phyloP scores from a whole-genome alignment of 441 rosid species.

The Rhodomyrtus psidioides region DNA sequence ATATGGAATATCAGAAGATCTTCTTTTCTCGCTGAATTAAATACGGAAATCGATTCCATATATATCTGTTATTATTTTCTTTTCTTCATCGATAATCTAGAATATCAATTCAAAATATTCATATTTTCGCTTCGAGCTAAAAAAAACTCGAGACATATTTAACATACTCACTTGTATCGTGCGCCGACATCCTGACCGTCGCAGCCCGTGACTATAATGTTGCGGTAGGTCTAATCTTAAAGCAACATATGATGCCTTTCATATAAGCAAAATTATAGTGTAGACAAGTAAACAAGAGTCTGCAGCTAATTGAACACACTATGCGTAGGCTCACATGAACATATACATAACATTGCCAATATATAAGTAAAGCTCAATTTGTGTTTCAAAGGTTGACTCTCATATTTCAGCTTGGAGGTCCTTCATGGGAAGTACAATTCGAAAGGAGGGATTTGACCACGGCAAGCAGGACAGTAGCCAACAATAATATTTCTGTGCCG shows the following conservation, averaged over 20 bases:
- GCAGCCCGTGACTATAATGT: conserved; percentile 51
- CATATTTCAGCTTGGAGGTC: conserved; percentile 41
- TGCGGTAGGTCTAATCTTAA: conserved; percentile 12
- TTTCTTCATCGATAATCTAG: too few relatives aligned
- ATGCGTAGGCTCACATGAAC: background rate
- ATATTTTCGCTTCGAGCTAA: too few relatives aligned
- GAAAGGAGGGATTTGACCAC: conserved; percentile 49
- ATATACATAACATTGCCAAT: background rate
- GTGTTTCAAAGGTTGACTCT: background rate
- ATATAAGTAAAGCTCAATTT: background rate
- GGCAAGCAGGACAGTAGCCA: conserved; percentile 25
- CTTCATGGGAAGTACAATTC: conserved; percentile 31
- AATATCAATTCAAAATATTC: too few relatives aligned
- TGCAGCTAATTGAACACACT: background rate
- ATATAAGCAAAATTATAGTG: background rate
- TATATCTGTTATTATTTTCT: too few relatives aligned
- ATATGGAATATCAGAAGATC: too few relatives aligned
- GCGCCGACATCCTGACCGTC: conserved; percentile 51
- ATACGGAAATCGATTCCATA: too few relatives aligned
- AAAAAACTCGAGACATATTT: too few relatives aligned
- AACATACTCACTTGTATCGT: too few relatives aligned
- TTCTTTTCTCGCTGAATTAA: too few relatives aligned
- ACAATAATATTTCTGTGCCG: conserved; percentile 19
- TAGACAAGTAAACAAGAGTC: background rate
- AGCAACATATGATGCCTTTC: background rate